A percentile compares a stretch with the other conserved stretches of the same genome.
These are phyloP conservation scores for Cichorium intybus DNA, from an alignment of 140 eudicot genomes.

Conservation along the genomic window DNA sequence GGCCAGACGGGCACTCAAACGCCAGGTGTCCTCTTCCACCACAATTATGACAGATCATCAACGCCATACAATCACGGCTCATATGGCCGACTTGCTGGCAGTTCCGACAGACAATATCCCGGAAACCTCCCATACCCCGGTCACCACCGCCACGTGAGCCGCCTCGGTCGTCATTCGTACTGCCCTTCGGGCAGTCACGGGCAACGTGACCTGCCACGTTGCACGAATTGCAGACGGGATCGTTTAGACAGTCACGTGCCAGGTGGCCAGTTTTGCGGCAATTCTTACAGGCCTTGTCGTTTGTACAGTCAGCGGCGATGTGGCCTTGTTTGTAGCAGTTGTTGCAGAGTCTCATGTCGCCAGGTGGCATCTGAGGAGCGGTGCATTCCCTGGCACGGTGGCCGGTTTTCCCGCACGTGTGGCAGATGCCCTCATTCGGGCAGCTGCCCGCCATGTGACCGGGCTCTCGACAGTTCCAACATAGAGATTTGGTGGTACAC, in stretches of 20 bases:
- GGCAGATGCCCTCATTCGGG: conserved; percentile 97
- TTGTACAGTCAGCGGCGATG: conserved; percentile 87
- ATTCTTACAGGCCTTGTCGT: conserved; percentile 98
- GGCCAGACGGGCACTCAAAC: conserved; percentile 82
- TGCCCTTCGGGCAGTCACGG: conserved; percentile 75
- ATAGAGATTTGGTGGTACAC: conserved; percentile 72
- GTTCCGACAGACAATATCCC: conserved; percentile 84
- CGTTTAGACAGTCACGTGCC: conserved; percentile 82
- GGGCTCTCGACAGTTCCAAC: conserved; percentile 98
- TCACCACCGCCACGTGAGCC: conserved; percentile 34
- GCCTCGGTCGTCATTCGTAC: conserved; percentile 53
- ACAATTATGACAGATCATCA: conserved; percentile 86
- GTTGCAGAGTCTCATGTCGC: conserved; percentile 89
- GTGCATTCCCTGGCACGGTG: conserved; percentile 93
- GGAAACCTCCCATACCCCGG: conserved; percentile 50
- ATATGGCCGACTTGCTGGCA: conserved; percentile 94
- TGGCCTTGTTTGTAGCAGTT: conserved; percentile 98
- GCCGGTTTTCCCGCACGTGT: conserved; percentile 92
- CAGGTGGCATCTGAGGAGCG: conserved; percentile 72
- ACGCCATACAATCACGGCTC: conserved; percentile 85
- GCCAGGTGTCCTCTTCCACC: conserved; percentile 98
- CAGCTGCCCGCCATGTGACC: conserved; percentile 99
- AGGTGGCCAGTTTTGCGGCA: conserved; percentile 96
- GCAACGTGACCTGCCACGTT: conserved; percentile 88
- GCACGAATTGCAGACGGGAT: conserved; percentile 91